These are phyloP conservation scores for Phtheirospermum japonicum DNA, from an alignment of 257 asterid species.

Conservation along the genomic window DNA sequence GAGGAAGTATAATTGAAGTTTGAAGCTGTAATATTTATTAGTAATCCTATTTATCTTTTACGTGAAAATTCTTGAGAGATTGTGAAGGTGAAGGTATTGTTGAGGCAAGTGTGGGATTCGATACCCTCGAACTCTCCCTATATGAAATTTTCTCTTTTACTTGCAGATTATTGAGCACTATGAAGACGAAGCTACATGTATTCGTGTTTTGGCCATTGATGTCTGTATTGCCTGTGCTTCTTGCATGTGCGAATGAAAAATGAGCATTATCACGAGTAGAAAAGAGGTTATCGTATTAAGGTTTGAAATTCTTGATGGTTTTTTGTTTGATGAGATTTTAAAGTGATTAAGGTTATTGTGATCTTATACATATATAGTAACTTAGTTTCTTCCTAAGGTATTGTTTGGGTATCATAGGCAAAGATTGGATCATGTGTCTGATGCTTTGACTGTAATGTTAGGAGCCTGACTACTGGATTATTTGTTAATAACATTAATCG, in stretches of 20 bases:
- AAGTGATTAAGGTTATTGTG: slow-evolving; percentile 24
- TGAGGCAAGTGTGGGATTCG: slow-evolving; percentile 20
- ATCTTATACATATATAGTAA: slow-evolving; percentile 20
- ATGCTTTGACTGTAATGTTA: slow-evolving; percentile 51
- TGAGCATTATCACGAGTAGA: slow-evolving; percentile 40
- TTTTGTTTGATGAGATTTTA: slow-evolving; percentile 13
- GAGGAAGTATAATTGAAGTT: too few relatives aligned
- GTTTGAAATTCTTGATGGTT: slow-evolving; percentile 28
- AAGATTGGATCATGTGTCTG: slow-evolving; percentile 51
- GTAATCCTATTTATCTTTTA: slow-evolving; percentile 33
- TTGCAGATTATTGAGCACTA: neutral
- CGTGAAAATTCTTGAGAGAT: slow-evolving; percentile 31
- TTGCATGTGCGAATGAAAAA: slow-evolving; percentile 37
- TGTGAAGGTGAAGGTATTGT: slow-evolving; percentile 29
- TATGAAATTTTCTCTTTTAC: neutral
- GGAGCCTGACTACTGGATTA: too few relatives aligned
- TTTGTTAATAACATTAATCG: slow-evolving; percentile 34
- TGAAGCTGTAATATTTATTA: neutral
- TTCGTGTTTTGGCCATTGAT: neutral
- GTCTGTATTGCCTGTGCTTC: slow-evolving; percentile 33
- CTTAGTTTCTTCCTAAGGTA: slow-evolving; percentile 23
- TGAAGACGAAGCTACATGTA: neutral
- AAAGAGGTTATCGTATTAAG: slow-evolving; percentile 31
- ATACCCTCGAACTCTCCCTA: neutral
- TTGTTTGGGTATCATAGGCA: slow-evolving; percentile 48